Base-by-base conservation (phyloP, 2,329 filamentous ascomycete species). In the Fusarium sp. region DNA sequence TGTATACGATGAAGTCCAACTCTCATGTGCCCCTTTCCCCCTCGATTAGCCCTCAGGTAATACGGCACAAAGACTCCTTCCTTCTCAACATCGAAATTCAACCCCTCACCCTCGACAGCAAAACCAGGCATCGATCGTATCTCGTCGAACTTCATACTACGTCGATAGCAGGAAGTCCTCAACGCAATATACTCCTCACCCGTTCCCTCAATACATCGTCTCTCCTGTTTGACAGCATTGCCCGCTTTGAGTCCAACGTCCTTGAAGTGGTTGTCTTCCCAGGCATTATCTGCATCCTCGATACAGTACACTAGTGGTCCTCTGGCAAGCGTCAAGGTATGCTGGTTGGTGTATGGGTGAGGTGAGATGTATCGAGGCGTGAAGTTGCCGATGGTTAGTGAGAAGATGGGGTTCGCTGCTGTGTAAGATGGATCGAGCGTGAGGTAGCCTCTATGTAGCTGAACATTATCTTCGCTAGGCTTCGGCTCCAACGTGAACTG, bases 281-380 rank as follows among this genome's bases (percentile, higher is more conserved):
- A 72, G 0, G n/a, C 0, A 14, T 71, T 72, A 8, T 71, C 69
- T 4, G 49, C 73, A 60, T 90, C 88, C 73, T 91, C 89, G 7
- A 87, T 83, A 63, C 88, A 91, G 76, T 90, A 91, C 8, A 90
- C 80, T 9, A 91, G 74, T 0, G 88, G 89, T 0, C 89, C 89
- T 7, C 88, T 83, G 4, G 84, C 87, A 10, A 90, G 76, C 3
- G 85, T 82, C 40, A 89, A 69, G 4, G 85, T 87, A n/a, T 84
- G 78, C 71, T 89, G 87, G 69, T 85, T 85, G 0, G 87, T 86
- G 70, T 86, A 85, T 1, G 87, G 87, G 70, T 90, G 86, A 1
- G 88, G 87, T 5, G 83, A 77, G 6, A 89, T 70, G 54, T 84
- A 83, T 35, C 85, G 81, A 18, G 87, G 82, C 38, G 80, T 75